A percentile compares a stretch with the other conserved stretches of the same genome.
Evolutionary conservation across 257 asterid genomes (phyloP).

Genomic region (Fraxinus excelsior): DNA sequence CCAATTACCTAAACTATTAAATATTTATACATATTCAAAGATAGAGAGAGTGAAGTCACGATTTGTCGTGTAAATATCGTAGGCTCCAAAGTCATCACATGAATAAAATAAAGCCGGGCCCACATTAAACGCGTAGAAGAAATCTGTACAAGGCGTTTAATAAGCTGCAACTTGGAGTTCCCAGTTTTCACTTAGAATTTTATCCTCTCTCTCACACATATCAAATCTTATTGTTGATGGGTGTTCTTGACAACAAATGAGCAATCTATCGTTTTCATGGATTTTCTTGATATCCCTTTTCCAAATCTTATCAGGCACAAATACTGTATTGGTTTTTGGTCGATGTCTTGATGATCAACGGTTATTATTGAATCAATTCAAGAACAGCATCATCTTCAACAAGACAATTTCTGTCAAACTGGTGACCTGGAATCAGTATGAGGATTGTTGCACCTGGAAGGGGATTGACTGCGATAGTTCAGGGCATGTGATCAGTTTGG

Average conservation of each 20-base stretch:
- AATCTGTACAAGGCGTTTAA: neutral
- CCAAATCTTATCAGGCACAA: conserved; percentile 18
- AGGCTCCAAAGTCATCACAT: conserved; percentile 32
- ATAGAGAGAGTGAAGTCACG: conserved; percentile 5
- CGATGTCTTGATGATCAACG: conserved; percentile 54
- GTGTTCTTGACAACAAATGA: conserved; percentile 46
- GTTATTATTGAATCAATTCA: conserved; percentile 43
- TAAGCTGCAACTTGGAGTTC: neutral
- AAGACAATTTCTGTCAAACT: conserved; percentile 32
- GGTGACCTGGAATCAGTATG: conserved; percentile 20
- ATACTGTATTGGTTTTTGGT: conserved; percentile 19
- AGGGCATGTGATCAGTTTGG: conserved; percentile 28
- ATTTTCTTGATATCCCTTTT: conserved; percentile 37
- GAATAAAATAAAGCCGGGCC: conserved; percentile 27
- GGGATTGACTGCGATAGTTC: conserved; percentile 32
- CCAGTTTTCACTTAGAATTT: conserved; percentile 6
- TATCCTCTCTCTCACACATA: conserved; percentile 19
- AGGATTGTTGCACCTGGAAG: conserved; percentile 34
- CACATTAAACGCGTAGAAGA: conserved; percentile 42
- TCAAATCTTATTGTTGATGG: conserved; percentile 28
- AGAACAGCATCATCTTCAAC: conserved; percentile 27
- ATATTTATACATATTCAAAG: neutral
- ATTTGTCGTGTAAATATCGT: neutral
- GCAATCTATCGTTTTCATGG: conserved; percentile 39
- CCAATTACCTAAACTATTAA: neutral